A percentile compares a stretch with the other conserved stretches of the same genome.
phyloP scores from a whole-genome alignment of 2,329 filamentous ascomycete species.

The Chalaropsis thielavioides region DNA sequence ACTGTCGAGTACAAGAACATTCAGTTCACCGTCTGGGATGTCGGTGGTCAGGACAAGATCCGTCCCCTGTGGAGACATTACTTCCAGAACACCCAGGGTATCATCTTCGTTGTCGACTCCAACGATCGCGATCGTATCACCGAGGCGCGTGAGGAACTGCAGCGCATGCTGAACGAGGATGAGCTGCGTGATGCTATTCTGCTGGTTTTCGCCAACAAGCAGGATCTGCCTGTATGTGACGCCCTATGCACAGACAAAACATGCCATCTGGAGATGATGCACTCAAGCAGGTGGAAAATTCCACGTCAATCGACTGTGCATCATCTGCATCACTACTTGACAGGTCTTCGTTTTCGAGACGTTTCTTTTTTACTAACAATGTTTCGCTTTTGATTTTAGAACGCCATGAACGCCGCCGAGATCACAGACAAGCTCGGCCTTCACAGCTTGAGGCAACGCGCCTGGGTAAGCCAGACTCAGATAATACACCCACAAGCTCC shows the following conservation, averaged over 20 bases:
- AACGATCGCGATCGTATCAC: conserved; percentile 97
- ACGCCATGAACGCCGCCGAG: conserved; percentile 99
- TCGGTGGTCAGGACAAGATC: conserved; percentile 99
- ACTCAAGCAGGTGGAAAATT: background rate
- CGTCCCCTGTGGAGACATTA: conserved; percentile 98
- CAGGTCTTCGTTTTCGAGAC: too few species aligned
- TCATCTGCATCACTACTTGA: background rate
- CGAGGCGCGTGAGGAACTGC: conserved; percentile 90
- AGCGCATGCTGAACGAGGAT: conserved; percentile 97
- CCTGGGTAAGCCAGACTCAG: conserved; percentile 62
- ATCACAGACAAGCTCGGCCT: conserved; percentile 99
- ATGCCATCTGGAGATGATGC: background rate
- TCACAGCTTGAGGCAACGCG: conserved; percentile 94
- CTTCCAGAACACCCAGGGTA: conserved; percentile 98
- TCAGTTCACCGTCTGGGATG: conserved; percentile 99
- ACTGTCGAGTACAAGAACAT: conserved; percentile 99
- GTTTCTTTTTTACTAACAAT: background rate
- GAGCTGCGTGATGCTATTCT: conserved; percentile 96
- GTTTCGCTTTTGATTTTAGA: conserved; percentile 38
- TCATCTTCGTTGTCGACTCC: conserved; percentile 99
- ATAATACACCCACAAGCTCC: background rate
- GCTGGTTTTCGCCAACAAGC: conserved; percentile 98
- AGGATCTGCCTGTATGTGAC: conserved; percentile 82
- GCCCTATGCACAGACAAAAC: background rate
- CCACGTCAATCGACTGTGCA: background rate